phyloP scores from a whole-genome alignment of 306 rosid genomes.

The Fagus sylvatica region DNA sequence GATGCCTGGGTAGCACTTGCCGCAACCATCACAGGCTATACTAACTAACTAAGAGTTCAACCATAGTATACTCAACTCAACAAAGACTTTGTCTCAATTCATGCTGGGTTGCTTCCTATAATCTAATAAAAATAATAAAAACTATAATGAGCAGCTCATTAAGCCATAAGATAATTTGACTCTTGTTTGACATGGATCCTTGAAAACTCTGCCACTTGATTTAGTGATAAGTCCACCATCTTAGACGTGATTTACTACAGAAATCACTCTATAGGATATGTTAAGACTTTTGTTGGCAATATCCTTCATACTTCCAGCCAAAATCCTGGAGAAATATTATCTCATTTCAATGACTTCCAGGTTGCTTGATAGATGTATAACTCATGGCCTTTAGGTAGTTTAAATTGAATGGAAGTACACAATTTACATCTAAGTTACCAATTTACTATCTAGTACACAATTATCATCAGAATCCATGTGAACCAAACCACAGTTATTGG shows the following conservation, averaged over 20 bases:
- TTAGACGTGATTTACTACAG: background rate
- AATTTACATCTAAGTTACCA: background rate
- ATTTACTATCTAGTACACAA: background rate
- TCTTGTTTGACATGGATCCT: slow-evolving; percentile 6
- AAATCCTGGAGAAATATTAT: background rate
- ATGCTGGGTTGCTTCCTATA: background rate
- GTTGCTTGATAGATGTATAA: background rate
- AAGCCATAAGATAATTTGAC: slow-evolving; percentile 4
- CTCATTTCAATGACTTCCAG: background rate
- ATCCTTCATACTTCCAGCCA: background rate
- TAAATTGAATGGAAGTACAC: background rate
- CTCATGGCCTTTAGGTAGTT: background rate
- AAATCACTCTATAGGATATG: background rate
- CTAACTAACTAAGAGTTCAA: background rate
- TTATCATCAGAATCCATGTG: background rate
- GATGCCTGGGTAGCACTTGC: background rate
- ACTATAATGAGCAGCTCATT: background rate
- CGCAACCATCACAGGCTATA: background rate
- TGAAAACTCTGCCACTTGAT: background rate
- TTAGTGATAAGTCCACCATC: background rate
- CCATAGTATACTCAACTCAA: background rate
- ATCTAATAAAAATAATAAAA: background rate
- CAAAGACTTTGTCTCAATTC: background rate
- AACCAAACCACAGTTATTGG: background rate
- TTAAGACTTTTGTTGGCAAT: background rate